Percentiles rank a stretch among this genome's conserved stretches.
Conservation (phyloP, 305 asterid genomes). For the Petunia hybrid region DNA sequence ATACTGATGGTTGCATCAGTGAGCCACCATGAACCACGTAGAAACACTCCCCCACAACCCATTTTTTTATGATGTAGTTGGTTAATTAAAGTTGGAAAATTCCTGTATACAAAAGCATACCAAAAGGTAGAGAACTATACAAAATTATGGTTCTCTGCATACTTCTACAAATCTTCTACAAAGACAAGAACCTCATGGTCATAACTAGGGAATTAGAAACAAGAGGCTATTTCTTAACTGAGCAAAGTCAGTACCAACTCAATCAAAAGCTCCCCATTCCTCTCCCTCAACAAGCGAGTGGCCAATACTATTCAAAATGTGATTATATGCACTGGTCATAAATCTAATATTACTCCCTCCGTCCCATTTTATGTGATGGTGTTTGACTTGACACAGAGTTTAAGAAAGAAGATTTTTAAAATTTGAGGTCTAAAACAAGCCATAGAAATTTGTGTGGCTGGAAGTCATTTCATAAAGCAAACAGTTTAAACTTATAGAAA, state of each 20-base stretch:
- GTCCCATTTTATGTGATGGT: too few species aligned
- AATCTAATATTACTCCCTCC: neutral
- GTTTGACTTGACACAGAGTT: too few species aligned
- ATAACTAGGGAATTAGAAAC: conserved; percentile 15
- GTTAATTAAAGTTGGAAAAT: neutral
- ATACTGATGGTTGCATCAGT: conserved; percentile 24
- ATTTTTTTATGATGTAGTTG: neutral
- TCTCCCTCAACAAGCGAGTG: neutral
- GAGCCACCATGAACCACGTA: conserved; percentile 16
- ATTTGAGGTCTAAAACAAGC: too few species aligned
- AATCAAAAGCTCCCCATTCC: conserved; percentile 23
- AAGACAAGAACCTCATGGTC: conserved; percentile 8
- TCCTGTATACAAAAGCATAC: conserved; percentile 8
- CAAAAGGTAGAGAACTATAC: neutral
- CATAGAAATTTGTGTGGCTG: too few species aligned
- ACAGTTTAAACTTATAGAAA: too few species aligned
- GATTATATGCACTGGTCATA: conserved; percentile 6
- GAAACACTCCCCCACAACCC: conserved; percentile 27
- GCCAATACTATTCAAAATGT: neutral
- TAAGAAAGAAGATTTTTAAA: too few species aligned
- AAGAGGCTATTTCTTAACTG: conserved; percentile 3
- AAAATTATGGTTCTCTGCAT: neutral
- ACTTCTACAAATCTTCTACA: neutral
- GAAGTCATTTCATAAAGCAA: too few species aligned
- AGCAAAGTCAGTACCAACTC: conserved; percentile 28